Percentiles rank a stretch among this genome's conserved stretches.
These are phyloP conservation scores for Thraustochytrium sp. DNA, from an alignment of 352 stramenopile genomes.

Conservation along the genomic window DNA sequence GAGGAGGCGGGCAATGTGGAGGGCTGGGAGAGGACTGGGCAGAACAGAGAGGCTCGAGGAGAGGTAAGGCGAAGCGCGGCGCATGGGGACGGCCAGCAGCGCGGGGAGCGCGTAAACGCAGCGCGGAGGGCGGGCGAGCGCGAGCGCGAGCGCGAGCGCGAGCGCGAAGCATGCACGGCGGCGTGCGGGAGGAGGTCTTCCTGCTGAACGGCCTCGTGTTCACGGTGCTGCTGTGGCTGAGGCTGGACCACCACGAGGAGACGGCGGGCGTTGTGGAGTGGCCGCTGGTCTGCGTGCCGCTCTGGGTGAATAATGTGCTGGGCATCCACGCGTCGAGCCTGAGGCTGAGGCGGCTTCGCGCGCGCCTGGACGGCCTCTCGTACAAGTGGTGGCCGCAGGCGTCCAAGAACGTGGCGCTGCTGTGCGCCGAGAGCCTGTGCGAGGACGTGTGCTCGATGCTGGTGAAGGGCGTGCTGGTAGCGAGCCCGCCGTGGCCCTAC, in stretches of 20 bases:
- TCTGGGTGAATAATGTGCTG: not conserved
- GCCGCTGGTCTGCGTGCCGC: not conserved
- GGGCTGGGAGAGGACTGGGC: not conserved
- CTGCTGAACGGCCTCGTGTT: slow-evolving; percentile 10
- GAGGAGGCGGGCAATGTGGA: not conserved
- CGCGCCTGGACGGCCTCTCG: not conserved
- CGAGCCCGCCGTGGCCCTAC: not conserved
- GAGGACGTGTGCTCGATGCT: not conserved
- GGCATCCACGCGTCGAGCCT: not conserved
- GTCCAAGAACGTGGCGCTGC: not conserved
- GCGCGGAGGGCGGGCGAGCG: no score
- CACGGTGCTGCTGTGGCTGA: slow-evolving; percentile 3
- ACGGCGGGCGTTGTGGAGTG: not conserved
- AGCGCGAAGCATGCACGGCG: no score
- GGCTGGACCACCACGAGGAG: not conserved
- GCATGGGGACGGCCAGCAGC: not conserved
- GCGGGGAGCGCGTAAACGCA: not conserved
- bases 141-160: no score
- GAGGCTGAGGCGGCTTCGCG: not conserved
- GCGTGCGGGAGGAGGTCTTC: slow-evolving; percentile 4
- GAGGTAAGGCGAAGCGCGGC: not conserved
- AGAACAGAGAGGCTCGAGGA: not conserved
- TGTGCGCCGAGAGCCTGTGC: not conserved
- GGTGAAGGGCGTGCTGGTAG: not conserved
- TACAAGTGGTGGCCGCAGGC: not conserved